phyloP scores from a whole-genome alignment of 2,329 filamentous ascomycete species.

The Colletotrichum noveboracense region DNA sequence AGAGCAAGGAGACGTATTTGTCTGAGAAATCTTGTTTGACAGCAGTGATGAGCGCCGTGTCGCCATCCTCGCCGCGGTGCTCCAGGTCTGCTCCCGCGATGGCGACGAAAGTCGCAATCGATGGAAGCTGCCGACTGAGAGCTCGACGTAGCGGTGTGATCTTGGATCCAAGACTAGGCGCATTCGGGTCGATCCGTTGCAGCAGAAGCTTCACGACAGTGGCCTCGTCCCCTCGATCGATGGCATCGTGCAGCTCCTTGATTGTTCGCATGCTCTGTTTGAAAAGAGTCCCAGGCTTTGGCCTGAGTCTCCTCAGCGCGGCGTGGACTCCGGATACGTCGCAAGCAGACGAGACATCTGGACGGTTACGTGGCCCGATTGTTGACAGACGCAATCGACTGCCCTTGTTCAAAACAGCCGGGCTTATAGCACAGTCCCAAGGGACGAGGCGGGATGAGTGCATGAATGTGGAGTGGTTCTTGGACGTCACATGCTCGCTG shows the following conservation, averaged over 20 bases:
- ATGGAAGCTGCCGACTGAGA: conserved; percentile 21
- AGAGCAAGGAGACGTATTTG: conserved; percentile 26
- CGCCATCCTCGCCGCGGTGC: conserved; percentile 13
- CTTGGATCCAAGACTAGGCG: conserved; percentile 13
- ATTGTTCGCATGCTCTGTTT: conserved; percentile 17
- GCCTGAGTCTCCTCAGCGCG: conserved; percentile 12
- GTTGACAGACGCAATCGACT: conserved; percentile 15
- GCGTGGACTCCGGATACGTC: conserved; percentile 4
- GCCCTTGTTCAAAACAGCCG: conserved; percentile 19
- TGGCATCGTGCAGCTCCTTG: conserved; percentile 28
- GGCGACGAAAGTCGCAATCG: conserved; percentile 25
- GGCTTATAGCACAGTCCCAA: conserved; percentile 18
- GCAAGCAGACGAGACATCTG: not conserved
- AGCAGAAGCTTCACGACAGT: conserved; percentile 26
- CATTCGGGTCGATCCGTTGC: conserved; percentile 25
- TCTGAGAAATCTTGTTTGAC: conserved; percentile 22
- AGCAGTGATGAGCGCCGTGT: conserved; percentile 25
- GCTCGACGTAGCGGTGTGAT: conserved; percentile 26
- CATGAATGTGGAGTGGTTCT: conserved; percentile 19
- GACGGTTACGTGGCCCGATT: not conserved
- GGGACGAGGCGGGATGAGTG: conserved; percentile 13
- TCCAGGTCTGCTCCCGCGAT: conserved; percentile 28
- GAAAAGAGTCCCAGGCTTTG: conserved; percentile 7
- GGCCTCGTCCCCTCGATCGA: conserved; percentile 24
- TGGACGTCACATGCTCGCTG: conserved; percentile 18